These are phyloP conservation scores for Sporothrix humicola DNA, from an alignment of 2,329 filamentous ascomycete genomes.

Conservation along the genomic window DNA sequence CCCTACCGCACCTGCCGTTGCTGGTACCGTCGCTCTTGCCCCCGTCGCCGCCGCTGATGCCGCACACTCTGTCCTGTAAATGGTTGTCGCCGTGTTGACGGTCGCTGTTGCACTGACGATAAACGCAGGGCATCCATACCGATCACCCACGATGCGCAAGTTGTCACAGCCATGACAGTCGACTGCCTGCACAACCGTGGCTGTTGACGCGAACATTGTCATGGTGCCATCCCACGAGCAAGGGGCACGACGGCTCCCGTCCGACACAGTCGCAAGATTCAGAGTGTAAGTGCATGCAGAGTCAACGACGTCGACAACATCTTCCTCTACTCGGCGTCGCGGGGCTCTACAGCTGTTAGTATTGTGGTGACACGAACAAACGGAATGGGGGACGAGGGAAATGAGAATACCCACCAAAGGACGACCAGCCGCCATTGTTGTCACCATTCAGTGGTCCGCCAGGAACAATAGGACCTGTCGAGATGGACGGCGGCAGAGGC, in stretches of 20 bases:
- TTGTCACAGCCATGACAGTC: constrained; percentile 13
- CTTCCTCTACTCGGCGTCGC: not conserved
- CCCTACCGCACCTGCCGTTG: not conserved
- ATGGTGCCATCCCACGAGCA: constrained; percentile 10
- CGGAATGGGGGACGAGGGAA: too few relatives aligned
- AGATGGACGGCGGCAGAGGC: not conserved
- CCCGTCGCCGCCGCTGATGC: not conserved
- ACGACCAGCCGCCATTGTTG: not conserved
- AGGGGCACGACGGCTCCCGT: not conserved
- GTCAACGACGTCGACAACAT: not conserved
- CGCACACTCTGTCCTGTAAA: constrained; percentile 7
- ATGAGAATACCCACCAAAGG: not conserved
- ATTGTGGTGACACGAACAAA: not conserved
- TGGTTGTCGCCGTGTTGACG: not conserved
- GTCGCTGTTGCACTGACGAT: not conserved
- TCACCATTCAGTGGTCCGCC: not conserved
- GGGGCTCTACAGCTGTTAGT: not conserved
- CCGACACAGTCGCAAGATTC: not conserved
- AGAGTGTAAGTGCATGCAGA: constrained; percentile 11
- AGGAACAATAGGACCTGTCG: not conserved
- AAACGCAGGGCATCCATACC: not conserved
- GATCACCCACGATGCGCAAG: not conserved
- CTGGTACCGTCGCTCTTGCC: not conserved
- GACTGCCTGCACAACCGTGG: not conserved
- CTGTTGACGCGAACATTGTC: not conserved